Conservation (phyloP, 345 rosid species). For the Brassica cretica region DNA sequence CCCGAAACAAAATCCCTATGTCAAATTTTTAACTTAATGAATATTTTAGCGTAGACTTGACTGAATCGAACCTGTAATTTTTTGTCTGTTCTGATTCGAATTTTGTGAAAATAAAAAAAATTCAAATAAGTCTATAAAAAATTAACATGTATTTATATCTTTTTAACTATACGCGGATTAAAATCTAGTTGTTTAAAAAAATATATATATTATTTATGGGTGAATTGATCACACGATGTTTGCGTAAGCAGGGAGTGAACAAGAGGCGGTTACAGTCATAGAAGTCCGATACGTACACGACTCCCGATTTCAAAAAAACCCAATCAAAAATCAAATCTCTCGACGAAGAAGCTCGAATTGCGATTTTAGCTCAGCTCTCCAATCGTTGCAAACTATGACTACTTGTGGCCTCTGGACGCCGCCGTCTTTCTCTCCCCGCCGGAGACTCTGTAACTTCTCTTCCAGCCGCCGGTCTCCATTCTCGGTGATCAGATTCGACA, state of each 20-base stretch:
- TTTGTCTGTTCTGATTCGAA: too few species aligned
- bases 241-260: slow-evolving; percentile 20
- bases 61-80: too few species aligned
- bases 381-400: slow-evolving; percentile 13
- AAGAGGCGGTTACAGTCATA: slow-evolving; percentile 29
- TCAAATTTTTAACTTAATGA: too few species aligned
- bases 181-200: too few species aligned
- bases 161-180: too few species aligned
- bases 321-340: background rate
- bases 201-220: too few species aligned
- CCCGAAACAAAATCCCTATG: too few species aligned
- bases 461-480: background rate
- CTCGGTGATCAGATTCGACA: background rate
- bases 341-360: background rate
- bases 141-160: too few species aligned
- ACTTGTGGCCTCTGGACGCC: slow-evolving; percentile 32
- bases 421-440: slow-evolving; percentile 35
- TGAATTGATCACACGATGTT: slow-evolving; percentile 13
- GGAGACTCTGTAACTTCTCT: slow-evolving; percentile 16
- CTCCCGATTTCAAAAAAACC: background rate
- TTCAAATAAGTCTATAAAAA: too few species aligned
- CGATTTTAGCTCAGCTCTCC: background rate
- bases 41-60: too few species aligned
- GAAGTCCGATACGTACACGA: slow-evolving; percentile 23
- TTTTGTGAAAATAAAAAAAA: too few species aligned